Evolutionary conservation across 495 filamentous ascomycete species (phyloP).

Genomic region (Penicillium atrosanguineum): DNA sequence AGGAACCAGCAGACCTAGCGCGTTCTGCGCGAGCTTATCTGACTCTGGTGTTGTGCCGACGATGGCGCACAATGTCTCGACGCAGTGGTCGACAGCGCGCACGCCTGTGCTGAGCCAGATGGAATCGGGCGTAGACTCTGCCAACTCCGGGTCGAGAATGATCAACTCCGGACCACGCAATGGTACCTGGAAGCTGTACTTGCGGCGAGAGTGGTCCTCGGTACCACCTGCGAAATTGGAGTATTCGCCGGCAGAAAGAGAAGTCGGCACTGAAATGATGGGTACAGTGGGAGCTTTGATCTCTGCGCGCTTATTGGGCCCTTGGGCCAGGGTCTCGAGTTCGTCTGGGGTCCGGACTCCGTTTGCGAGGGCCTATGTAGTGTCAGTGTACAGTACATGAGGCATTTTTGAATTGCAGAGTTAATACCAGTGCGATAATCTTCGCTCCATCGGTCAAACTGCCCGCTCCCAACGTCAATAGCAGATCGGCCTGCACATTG

Average conservation of each 20-base stretch:
- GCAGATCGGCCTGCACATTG: conserved; percentile 48
- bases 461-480: conserved; percentile 61
- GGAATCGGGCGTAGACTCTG: conserved; percentile 51
- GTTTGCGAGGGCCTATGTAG: conserved; percentile 46
- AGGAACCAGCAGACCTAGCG: conserved; percentile 49
- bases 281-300: conserved; percentile 45
- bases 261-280: conserved; percentile 60
- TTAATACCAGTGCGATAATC: conserved; percentile 50
- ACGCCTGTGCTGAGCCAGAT: conserved; percentile 64
- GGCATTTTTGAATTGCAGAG: neutral
- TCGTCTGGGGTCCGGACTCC: conserved; percentile 39
- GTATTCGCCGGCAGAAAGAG: conserved; percentile 63
- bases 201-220: conserved; percentile 49
- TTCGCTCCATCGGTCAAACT: conserved; percentile 62
- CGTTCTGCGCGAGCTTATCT: conserved; percentile 42
- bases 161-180: conserved; percentile 50
- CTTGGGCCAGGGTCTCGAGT: conserved; percentile 40
- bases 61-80: conserved; percentile 54
- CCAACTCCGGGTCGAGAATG: conserved; percentile 58
- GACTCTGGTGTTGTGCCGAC: conserved; percentile 33
- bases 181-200: conserved; percentile 50
- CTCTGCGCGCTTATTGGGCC: conserved; percentile 30
- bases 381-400: neutral
- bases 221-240: conserved; percentile 56
- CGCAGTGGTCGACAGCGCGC: conserved; percentile 63